A percentile compares a stretch with the other conserved stretches of the same genome.
Evolutionary conservation across 1,284 basidiomycete species (phyloP).

Genomic region (Neotropicomus parvogracilis): DNA sequence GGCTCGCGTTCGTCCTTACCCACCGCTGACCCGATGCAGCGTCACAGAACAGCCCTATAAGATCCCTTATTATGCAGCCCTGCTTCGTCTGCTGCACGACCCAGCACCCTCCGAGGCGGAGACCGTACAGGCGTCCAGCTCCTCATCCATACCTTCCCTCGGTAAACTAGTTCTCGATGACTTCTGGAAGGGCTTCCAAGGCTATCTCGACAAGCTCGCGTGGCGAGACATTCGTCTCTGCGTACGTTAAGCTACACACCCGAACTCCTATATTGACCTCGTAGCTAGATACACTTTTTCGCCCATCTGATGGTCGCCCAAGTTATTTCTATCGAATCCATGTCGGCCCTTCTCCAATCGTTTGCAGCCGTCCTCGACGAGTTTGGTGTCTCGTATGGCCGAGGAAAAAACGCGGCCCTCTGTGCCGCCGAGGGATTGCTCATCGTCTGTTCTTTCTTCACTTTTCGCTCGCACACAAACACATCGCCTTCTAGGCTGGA

Average conservation of each 20-base stretch:
- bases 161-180: slow-evolving; percentile 83
- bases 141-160: slow-evolving; percentile 44
- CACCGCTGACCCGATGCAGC: slow-evolving; percentile 33
- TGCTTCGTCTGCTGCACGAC: slow-evolving; percentile 71
- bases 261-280: slow-evolving; percentile 2
- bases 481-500: slow-evolving; percentile 47
- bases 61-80: slow-evolving; percentile 80
- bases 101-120: slow-evolving; percentile 38
- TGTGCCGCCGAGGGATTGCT: slow-evolving; percentile 88
- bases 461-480: background rate
- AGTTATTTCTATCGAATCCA: slow-evolving; percentile 70
- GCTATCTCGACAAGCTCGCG: slow-evolving; percentile 78
- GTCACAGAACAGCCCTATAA: slow-evolving; percentile 91
- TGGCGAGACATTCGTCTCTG: slow-evolving; percentile 87
- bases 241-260: slow-evolving; percentile 45
- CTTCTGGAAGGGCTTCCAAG: slow-evolving; percentile 83
- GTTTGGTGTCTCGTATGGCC: slow-evolving; percentile 82
- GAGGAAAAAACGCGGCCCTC: slow-evolving; percentile 80
- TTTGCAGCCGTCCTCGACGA: slow-evolving; percentile 86
- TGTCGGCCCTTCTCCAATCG: slow-evolving; percentile 74
- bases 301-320: slow-evolving; percentile 77
- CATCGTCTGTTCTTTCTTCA: slow-evolving; percentile 49
- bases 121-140: slow-evolving; percentile 18
- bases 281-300: slow-evolving; percentile 80
- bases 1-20: background rate